Base-by-base conservation (phyloP, 2,329 filamentous ascomycete genomes). In the Fusarium poae region DNA sequence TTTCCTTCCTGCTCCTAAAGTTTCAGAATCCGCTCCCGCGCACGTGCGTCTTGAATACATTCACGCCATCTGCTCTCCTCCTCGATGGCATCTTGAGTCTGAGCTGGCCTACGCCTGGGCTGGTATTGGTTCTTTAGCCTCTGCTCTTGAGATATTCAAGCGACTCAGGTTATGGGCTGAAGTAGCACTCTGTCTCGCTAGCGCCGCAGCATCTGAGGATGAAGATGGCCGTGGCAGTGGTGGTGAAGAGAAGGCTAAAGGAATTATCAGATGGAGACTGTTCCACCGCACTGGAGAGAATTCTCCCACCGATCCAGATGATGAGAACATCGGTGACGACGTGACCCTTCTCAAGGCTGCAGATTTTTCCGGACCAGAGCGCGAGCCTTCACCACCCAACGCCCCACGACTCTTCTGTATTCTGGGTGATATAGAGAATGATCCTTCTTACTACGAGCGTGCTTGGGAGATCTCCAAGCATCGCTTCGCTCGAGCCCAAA, bases 41-140 rank as follows among this genome's bases (percentile, higher is more conserved):
- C 84, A 88, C 5, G 88, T 96, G 63, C 88, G 96, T 42, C 83
- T 99, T 6, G 86, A 88, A 58, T 97, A 97, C 75, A 89, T 97
- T 45, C 93, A 97, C 80, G 88, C 92, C 16, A 84, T 99, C 3
- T 91, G 88, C 23, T 92, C 94, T 0, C 94, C 95, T 1, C 92
- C 94, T 0, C 84, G 94, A 52, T 99, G 96, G 96, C 93, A 97
- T 74, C 86, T 99, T 1, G 96, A 99, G 77, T 91, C 94, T 0
- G 96, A 99, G 77, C 85, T 99, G 16, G 96, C 96, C 2, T 90
- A 93, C 64, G 89, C 94, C n/a, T 99, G 96, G 96, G 92, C 94
- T 1, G 87, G 89, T 48, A 87, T 97, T 4, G 96, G 96, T 12
- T 97, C 94, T 40, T 82, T 99, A 3, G 86, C 93, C 5, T 97